Conservation (phyloP, 768 basidiomycete species). For the Naematelia encephala region DNA sequence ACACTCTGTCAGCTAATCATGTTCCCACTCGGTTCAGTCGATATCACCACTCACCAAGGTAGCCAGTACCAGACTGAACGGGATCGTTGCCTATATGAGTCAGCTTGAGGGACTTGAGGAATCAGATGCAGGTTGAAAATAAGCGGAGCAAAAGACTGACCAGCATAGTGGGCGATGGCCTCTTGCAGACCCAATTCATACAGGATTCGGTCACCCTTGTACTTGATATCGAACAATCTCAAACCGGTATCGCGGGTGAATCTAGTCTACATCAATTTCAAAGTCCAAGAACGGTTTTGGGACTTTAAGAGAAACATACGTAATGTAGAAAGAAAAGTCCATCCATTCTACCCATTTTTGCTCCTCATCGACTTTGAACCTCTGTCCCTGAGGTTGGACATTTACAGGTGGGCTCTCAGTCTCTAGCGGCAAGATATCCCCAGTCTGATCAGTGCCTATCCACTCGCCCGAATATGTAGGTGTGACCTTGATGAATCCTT, state of each 20-base stretch:
- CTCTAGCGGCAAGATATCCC: conserved; percentile 58
- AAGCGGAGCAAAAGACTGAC: conserved; percentile 34
- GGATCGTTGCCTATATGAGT: conserved; percentile 59
- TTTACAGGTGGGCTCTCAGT: conserved; percentile 62
- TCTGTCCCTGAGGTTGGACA: conserved; percentile 59
- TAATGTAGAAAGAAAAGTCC: conserved; percentile 13
- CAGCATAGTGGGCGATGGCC: conserved; percentile 54
- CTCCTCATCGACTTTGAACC: conserved; percentile 59
- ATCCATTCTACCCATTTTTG: conserved; percentile 62
- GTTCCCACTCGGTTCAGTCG: too few species aligned
- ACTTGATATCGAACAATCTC: conserved; percentile 47
- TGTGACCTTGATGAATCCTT: conserved; percentile 56
- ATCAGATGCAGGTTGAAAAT: too few species aligned
- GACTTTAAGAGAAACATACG: conserved; percentile 54
- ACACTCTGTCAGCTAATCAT: too few species aligned
- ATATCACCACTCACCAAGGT: conserved; percentile 55
- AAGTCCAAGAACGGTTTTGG: not conserved
- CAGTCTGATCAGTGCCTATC: conserved; percentile 54
- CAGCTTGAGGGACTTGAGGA: conserved; percentile 56
- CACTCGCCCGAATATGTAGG: conserved; percentile 51
- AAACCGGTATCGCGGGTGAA: conserved; percentile 64
- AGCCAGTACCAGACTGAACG: conserved; percentile 61
- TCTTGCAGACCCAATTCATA: conserved; percentile 66
- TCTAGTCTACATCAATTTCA: conserved; percentile 48
- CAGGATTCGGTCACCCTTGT: conserved; percentile 61